A percentile compares a stretch with the other conserved stretches of the same genome.
These are phyloP conservation scores for Candida maesae DNA, from an alignment of 805 yeast species.

Conservation along the genomic window DNA sequence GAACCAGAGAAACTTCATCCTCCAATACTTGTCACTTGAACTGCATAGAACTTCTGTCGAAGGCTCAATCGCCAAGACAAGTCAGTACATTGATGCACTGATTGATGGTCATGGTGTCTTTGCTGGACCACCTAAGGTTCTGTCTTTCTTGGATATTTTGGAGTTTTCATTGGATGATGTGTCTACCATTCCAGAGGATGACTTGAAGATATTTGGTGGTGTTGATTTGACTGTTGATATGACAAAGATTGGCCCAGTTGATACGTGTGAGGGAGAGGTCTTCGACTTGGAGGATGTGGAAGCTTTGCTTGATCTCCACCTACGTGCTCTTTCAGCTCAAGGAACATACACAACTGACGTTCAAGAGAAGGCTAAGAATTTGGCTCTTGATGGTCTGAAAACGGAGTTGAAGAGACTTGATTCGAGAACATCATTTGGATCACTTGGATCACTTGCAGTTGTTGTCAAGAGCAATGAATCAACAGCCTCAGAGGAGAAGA, in stretches of 20 bases:
- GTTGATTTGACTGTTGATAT: slow-evolving; percentile 41
- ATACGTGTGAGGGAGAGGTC: slow-evolving; percentile 28
- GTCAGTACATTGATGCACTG: slow-evolving; percentile 48
- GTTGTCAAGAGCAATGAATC: slow-evolving; percentile 23
- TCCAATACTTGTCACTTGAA: slow-evolving; percentile 69
- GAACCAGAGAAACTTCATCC: slow-evolving; percentile 52
- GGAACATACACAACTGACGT: slow-evolving; percentile 21
- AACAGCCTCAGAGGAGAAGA: slow-evolving; percentile 23
- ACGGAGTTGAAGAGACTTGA: slow-evolving; percentile 18
- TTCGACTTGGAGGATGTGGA: slow-evolving; percentile 43
- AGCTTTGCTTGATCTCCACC: slow-evolving; percentile 29
- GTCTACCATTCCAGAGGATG: slow-evolving; percentile 25
- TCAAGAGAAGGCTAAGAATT: slow-evolving; percentile 19
- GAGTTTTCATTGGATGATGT: slow-evolving; percentile 52
- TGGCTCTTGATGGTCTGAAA: slow-evolving; percentile 14
- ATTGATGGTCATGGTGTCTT: slow-evolving; percentile 47
- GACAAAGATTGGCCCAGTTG: slow-evolving; percentile 33
- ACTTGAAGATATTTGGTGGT: slow-evolving; percentile 9
- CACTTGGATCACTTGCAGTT: slow-evolving; percentile 15
- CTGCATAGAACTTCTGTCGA: slow-evolving; percentile 51
- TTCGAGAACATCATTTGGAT: slow-evolving; percentile 9
- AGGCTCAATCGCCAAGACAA: slow-evolving; percentile 48
- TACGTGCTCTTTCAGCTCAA: slow-evolving; percentile 19
- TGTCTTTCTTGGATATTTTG: slow-evolving; percentile 67
- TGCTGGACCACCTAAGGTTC: slow-evolving; percentile 60